phyloP scores from a whole-genome alignment of 2,329 filamentous ascomycete species.

The Exophiala lecanii-corni region DNA sequence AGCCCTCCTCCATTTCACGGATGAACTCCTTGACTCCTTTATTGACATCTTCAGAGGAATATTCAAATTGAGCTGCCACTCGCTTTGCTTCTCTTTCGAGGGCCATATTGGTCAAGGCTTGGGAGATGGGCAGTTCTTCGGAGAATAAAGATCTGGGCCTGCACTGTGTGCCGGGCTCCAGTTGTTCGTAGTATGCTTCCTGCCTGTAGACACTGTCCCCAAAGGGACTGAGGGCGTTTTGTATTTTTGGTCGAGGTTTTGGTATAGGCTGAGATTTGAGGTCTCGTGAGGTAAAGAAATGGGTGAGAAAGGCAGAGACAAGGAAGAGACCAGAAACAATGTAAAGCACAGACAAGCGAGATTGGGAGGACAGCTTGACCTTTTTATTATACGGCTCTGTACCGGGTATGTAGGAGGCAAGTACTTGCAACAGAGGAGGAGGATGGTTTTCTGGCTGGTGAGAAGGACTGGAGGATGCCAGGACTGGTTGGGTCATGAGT shows the following conservation, averaged over 20 bases:
- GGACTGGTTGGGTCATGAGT: not conserved
- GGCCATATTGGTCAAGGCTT: conserved; percentile 26
- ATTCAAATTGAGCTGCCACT: conserved; percentile 81
- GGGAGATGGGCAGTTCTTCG: conserved; percentile 21
- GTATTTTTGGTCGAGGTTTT: not conserved
- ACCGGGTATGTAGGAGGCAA: conserved; percentile 15
- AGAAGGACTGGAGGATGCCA: not conserved
- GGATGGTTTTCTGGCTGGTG: conserved; percentile 2
- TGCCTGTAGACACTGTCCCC: conserved; percentile 28
- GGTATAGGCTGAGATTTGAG: conserved; percentile 5
- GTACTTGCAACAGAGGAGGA: conserved; percentile 13
- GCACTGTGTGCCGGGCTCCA: conserved; percentile 27
- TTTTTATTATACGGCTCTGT: conserved; percentile 16
- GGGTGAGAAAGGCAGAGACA: conserved; percentile 13
- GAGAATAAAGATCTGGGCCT: conserved; percentile 26
- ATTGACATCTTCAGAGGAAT: conserved; percentile 71
- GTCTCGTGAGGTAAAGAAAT: conserved; percentile 17
- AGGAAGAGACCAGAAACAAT: conserved; percentile 19
- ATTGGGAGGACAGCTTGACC: conserved; percentile 17
- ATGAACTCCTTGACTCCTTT: conserved; percentile 81
- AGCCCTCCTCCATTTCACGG: conserved; percentile 78
- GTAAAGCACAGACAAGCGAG: conserved; percentile 20
- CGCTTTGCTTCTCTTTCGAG: conserved; percentile 67
- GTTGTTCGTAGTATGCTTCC: conserved; percentile 26
- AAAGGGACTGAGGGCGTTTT: conserved; percentile 21